Conservation (phyloP, 2,329 filamentous ascomycete genomes). For the Ophiostoma triangulosporum region DNA sequence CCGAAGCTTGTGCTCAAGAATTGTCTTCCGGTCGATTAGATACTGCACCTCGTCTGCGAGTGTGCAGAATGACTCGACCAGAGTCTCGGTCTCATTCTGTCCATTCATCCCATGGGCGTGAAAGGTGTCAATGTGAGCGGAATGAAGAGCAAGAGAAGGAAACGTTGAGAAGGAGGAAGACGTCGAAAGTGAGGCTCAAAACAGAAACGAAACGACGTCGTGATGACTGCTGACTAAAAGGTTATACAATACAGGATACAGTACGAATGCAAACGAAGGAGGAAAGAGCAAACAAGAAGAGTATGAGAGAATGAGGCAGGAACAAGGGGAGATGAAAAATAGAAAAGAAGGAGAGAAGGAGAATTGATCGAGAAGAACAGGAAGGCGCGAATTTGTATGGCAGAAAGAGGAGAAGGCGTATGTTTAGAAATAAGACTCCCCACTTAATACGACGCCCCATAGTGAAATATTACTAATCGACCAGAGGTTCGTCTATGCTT, state of each 20-base stretch:
- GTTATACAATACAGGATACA: neutral
- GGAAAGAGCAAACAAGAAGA: conserved; percentile 6
- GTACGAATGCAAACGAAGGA: neutral
- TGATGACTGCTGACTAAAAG: neutral
- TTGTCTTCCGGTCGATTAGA: conserved; percentile 48
- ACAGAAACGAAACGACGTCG: conserved; percentile 4
- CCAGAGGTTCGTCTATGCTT: no score
- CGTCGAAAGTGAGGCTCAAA: neutral
- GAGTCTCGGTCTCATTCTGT: conserved; percentile 36
- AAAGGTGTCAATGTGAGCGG: neutral
- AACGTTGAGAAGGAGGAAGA: conserved; percentile 2
- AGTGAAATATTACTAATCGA: neutral
- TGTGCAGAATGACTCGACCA: conserved; percentile 51
- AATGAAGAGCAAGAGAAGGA: neutral
- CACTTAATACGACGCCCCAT: neutral
- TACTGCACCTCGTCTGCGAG: conserved; percentile 52
- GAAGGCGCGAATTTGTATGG: neutral
- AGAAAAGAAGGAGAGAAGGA: neutral
- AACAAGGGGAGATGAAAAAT: neutral
- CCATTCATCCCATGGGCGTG: conserved; percentile 26
- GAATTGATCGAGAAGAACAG: neutral
- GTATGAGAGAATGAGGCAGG: conserved; percentile 4
- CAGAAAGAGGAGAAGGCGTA: conserved; percentile 1
- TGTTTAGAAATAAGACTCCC: neutral
- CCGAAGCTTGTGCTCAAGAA: conserved; percentile 52